Base-by-base conservation (phyloP, 1,139 yeast genomes). In the Hyphopichia wangnamkhiaoensis region DNA sequence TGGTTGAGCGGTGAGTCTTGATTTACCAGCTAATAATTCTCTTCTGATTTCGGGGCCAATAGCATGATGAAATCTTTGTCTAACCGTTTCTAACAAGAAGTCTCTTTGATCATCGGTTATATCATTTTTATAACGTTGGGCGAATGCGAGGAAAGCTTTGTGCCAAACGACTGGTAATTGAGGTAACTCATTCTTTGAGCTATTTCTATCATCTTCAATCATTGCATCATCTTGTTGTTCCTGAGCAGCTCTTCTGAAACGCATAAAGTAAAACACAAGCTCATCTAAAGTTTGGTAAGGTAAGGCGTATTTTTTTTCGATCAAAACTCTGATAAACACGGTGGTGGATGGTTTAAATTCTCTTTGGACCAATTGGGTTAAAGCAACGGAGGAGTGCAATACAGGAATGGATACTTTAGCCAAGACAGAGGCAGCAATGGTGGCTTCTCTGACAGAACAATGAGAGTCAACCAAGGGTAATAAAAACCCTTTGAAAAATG, bases 71-170 rank as follows among this genome's bases (percentile, higher is more conserved):
- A 84, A 84, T 64, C 96, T 85, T 59, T 85, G 91, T 65, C 96
- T 84, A 15, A 90, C 80, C 3, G 96, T 91, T 53, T 93, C 98
- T 58, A 93, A 67, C 46, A 93, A 70, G 64, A 91, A 89, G 53
- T 93, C 98, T 58, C 96, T 79, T 71, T 93, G 99, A 59, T 94
- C 98, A 54, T 89, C 96, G 13, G 98, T 93, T 44, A 93, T 88
- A 70, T 93, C 98, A 61, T 93, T 91, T 65, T 93, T 93, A 63
- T 93, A 93, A 49, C 96, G 78, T 68, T 91, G 97, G 32, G 97
- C 95, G 71, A 93, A 94, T 2, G 94, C 84, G 43, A 93, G 73
- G 56, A 93, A 84, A 2, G 97, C 91, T 61, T 93, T 95, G 60
- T 94, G 98, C 98, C 98, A 93, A 32, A 93, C 93, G 12, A 93